Conservation (phyloP, 352 stramenopile species). For the Phytophthora lateralis region DNA sequence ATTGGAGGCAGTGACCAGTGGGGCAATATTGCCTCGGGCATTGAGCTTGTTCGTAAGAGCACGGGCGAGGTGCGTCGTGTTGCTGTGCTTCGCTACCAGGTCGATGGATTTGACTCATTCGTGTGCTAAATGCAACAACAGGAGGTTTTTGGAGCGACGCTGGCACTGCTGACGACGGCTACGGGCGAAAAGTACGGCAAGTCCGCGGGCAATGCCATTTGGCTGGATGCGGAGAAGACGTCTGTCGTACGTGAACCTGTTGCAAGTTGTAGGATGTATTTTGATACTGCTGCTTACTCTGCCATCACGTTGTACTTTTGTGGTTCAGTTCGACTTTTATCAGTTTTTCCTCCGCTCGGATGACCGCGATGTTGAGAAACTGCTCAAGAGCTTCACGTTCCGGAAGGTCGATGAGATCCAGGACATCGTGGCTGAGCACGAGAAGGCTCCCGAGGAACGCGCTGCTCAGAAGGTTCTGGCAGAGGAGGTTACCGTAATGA, state of each 20-base stretch:
- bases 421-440: constrained; percentile 82
- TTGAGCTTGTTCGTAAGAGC: constrained; percentile 95
- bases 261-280: not conserved
- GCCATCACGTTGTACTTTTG: constrained; percentile 1
- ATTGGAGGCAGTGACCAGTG: constrained; percentile 99
- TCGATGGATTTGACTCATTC: not conserved
- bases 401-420: constrained; percentile 93
- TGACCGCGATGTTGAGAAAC: constrained; percentile 93
- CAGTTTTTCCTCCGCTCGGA: constrained; percentile 91
- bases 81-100: not conserved
- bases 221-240: constrained; percentile 95
- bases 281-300: constrained; percentile 4
- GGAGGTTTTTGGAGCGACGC: constrained; percentile 94
- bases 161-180: constrained; percentile 96
- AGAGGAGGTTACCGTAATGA: constrained; percentile 89
- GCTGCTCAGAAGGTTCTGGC: constrained; percentile 72
- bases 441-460: constrained; percentile 81
- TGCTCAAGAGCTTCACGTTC: constrained; percentile 99
- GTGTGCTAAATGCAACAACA: constrained; percentile 22
- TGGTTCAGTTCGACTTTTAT: constrained; percentile 90
- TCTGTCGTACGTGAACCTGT: constrained; percentile 88
- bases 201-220: constrained; percentile 97
- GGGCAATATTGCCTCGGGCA: constrained; percentile 99
- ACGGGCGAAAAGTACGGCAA: constrained; percentile 99
- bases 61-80: constrained; percentile 56